Conservation (phyloP, 129 eudicot genomes). For the sunflower (Helianthus annuus) region DNA sequence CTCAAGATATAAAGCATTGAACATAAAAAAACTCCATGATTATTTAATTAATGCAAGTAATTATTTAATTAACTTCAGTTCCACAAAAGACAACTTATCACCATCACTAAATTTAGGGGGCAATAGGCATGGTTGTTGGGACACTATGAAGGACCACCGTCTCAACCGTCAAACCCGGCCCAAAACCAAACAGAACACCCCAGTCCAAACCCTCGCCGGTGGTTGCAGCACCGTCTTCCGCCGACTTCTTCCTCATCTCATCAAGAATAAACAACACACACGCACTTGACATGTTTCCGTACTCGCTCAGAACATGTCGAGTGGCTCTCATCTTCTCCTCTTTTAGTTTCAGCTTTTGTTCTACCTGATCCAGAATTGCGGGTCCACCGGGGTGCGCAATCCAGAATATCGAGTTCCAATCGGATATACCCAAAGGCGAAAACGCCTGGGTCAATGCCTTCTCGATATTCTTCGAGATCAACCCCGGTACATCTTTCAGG, state of each 20-base stretch:
- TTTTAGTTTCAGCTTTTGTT: slow-evolving; percentile 43
- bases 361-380: slow-evolving; percentile 60
- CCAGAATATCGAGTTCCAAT: slow-evolving; percentile 72
- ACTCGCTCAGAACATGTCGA: slow-evolving; percentile 53
- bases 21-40: too few relatives aligned
- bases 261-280: slow-evolving; percentile 56
- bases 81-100: too few relatives aligned
- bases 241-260: slow-evolving; percentile 62
- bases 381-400: slow-evolving; percentile 49
- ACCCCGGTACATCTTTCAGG: too few relatives aligned
- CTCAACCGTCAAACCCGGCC: too few relatives aligned
- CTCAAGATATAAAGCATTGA: too few relatives aligned
- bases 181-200: slow-evolving; percentile 31
- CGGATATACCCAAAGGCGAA: slow-evolving; percentile 45
- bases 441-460: slow-evolving; percentile 48
- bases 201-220: slow-evolving; percentile 59
- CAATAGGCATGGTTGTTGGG: too few relatives aligned
- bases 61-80: too few relatives aligned
- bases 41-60: too few relatives aligned
- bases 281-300: slow-evolving; percentile 64
- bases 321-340: slow-evolving; percentile 54
- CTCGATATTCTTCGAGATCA: slow-evolving; percentile 55
- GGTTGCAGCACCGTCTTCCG: slow-evolving; percentile 40
- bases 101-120: too few relatives aligned
- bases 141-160: too few relatives aligned